Evolutionary conservation across 2,329 filamentous ascomycete genomes (phyloP).

Genomic region (Xylariaceae sp.): DNA sequence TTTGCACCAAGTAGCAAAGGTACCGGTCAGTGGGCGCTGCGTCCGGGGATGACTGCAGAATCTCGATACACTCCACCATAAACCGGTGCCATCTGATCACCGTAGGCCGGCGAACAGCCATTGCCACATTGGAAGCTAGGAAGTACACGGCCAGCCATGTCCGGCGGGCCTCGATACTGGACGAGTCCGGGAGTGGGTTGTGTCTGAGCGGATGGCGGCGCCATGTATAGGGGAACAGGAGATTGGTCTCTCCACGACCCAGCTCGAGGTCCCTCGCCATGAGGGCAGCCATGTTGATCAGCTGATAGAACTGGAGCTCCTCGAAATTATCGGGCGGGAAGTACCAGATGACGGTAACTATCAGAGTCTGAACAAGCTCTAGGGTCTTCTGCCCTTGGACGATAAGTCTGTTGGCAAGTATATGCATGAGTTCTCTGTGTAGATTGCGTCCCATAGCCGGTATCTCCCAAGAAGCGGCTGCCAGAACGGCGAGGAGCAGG

Average conservation of each 20-base stretch:
- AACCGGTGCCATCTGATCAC: slow-evolving; percentile 56
- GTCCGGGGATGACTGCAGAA: slow-evolving; percentile 49
- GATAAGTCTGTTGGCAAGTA: slow-evolving; percentile 69
- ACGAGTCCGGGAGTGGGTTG: slow-evolving; percentile 44
- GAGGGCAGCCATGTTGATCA: slow-evolving; percentile 72
- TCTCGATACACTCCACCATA: slow-evolving; percentile 54
- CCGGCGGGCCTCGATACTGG: slow-evolving; percentile 49
- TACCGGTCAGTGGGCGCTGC: slow-evolving; percentile 52
- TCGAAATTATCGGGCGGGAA: slow-evolving; percentile 77
- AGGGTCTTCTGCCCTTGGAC: slow-evolving; percentile 73
- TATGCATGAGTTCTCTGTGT: slow-evolving; percentile 63
- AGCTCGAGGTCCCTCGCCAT: slow-evolving; percentile 78
- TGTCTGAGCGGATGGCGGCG: slow-evolving; percentile 39
- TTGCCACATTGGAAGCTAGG: slow-evolving; percentile 52
- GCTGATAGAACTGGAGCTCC: slow-evolving; percentile 84
- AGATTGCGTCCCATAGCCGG: slow-evolving; percentile 55
- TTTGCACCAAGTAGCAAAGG: slow-evolving; percentile 54
- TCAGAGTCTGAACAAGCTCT: slow-evolving; percentile 74
- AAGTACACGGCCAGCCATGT: slow-evolving; percentile 57
- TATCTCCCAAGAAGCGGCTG: slow-evolving; percentile 56
- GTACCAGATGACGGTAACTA: slow-evolving; percentile 78
- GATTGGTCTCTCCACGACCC: slow-evolving; percentile 33
- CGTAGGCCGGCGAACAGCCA: slow-evolving; percentile 56
- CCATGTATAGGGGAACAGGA: slow-evolving; percentile 35
- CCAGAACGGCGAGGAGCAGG: slow-evolving; percentile 66